These are phyloP conservation scores for Linum tenue DNA, from an alignment of 345 rosid genomes.

Conservation along the genomic window DNA sequence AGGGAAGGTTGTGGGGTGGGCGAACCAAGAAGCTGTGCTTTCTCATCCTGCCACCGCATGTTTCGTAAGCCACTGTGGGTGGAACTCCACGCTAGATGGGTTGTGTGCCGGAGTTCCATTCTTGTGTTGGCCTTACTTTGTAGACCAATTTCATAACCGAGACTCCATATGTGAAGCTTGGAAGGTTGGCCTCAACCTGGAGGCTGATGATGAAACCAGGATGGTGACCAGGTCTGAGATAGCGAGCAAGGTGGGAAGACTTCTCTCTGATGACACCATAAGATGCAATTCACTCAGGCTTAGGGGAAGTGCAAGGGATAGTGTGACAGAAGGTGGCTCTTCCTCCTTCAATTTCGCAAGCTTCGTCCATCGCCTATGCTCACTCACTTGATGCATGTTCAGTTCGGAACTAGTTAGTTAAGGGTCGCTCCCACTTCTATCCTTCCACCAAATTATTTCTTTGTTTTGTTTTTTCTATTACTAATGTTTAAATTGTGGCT, in stretches of 20 bases:
- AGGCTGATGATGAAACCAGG: slow-evolving; percentile 9
- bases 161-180: slow-evolving; percentile 21
- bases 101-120: slow-evolving; percentile 26
- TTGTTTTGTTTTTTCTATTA: too few relatives aligned
- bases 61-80: slow-evolving; percentile 32
- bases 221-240: background rate
- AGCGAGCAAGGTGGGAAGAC: background rate
- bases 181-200: slow-evolving; percentile 19
- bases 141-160: slow-evolving; percentile 26
- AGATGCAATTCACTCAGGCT: background rate
- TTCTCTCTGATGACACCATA: background rate
- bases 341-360: background rate
- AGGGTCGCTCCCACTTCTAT: too few relatives aligned
- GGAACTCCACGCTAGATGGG: slow-evolving; percentile 34
- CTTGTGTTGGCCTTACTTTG: slow-evolving; percentile 32
- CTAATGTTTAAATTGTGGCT: too few relatives aligned
- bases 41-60: slow-evolving; percentile 26
- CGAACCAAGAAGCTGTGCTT: slow-evolving; percentile 27
- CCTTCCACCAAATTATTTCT: too few relatives aligned
- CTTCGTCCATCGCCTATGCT: too few relatives aligned
- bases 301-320: background rate
- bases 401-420: too few relatives aligned
- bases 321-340: background rate
- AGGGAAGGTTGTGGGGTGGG: slow-evolving; percentile 19
- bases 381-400: too few relatives aligned